Base-by-base conservation (phyloP, 2,329 filamentous ascomycete genomes). In the Didymella sp. region DNA sequence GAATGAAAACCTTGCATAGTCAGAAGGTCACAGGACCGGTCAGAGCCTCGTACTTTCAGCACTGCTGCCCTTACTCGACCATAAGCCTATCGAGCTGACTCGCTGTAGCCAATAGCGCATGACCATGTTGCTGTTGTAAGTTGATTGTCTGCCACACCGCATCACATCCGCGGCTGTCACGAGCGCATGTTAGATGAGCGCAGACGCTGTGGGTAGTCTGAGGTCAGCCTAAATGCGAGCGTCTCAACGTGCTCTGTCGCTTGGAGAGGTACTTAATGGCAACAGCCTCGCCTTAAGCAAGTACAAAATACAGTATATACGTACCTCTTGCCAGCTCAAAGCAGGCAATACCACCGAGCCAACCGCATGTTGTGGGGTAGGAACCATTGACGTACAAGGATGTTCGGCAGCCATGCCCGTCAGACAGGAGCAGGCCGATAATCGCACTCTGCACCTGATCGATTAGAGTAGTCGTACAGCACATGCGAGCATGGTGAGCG, bases 121-220 rank as follows among this genome's bases (percentile, higher is more conserved):
- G 38, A 11, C 37, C 47, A 58, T 52, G 58, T 60, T 61, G 51
- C 58, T 53, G 64, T 68, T 65, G 63, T 67, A 59, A 50, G 66
- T 74, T 73, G 65, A 73, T 73, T 74, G 71, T 67, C 60, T 72
- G 66, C 70, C 72, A 73, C 71, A 74, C 72, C 66, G 63, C 66
- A 67, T 60, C 60, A 62, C 59, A 42, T 51, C 60, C 59, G 44
- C 64, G 41, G 52, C 60, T 52, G 64, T 67, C 65, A 68, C 66
- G 61, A 64, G 67, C 57, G n/a, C 60, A 59, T 35, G 31, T 58
- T 61, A 59, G 47, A 63, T 63, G 63, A 60, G 59, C 51, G 61
- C 65, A 65, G 47, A 58, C 64, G 64, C 53, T 60, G 63, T 63
- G 61, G 62, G 56, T 54, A 60, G 43, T 51, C 54, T 43, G 48